Conservation (phyloP, 352 stramenopile species). For the Phytopythium chamaehyphon region DNA sequence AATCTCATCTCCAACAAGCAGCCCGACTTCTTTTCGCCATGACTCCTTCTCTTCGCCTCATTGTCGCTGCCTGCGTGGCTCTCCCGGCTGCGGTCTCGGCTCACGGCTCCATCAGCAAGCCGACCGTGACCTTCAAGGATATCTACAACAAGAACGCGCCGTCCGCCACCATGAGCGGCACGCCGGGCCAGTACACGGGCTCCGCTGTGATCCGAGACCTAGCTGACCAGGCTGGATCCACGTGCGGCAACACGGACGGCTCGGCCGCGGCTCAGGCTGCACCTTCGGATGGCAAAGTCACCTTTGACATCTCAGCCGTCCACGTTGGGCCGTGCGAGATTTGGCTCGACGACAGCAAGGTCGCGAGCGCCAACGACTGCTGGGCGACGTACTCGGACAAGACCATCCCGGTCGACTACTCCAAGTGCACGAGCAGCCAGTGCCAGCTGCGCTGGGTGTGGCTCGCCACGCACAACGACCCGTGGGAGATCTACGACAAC, state of each 20-base stretch:
- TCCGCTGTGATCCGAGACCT: constrained; percentile 24
- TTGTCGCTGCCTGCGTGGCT: no score
- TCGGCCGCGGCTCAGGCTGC: constrained; percentile 11
- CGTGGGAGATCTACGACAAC: constrained; percentile 47
- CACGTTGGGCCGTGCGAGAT: constrained; percentile 20
- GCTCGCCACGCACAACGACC: constrained; percentile 39
- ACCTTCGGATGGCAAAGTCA: constrained; percentile 14
- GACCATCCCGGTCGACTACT: constrained; percentile 23
- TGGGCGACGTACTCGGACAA: constrained; percentile 7
- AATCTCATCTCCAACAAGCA: no score
- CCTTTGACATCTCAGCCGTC: constrained; percentile 13
- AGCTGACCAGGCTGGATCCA: constrained; percentile 22
- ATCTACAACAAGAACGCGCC: constrained; percentile 30
- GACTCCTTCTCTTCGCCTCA: no score
- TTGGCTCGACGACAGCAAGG: constrained; percentile 23
- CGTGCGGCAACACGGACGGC: constrained; percentile 19
- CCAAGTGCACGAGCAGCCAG: constrained; percentile 11
- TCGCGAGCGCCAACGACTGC: constrained; percentile 23
- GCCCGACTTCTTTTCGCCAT: no score
- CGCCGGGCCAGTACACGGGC: constrained; percentile 23
- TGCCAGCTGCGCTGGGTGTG: constrained; percentile 41
- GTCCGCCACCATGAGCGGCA: constrained; percentile 16
- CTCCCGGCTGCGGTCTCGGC: constrained; percentile 7
- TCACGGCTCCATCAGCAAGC: constrained; percentile 20
- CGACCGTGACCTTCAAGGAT: constrained; percentile 15